phyloP scores from a whole-genome alignment of 106 monocot genomes.

The Amphibolis antarctica region DNA sequence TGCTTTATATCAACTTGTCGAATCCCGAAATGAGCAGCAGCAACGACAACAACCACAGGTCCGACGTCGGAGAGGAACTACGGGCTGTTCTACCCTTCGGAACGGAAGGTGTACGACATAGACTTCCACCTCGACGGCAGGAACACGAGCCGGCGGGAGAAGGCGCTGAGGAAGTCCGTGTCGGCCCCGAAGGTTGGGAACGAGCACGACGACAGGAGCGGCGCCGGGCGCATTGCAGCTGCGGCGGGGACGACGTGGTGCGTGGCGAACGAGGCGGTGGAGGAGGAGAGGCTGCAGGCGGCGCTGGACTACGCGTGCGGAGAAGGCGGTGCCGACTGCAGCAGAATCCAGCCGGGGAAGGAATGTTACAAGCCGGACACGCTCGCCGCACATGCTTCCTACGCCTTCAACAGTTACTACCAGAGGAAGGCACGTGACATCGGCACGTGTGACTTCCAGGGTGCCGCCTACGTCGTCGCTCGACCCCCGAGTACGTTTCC shows the following conservation, averaged over 20 bases:
- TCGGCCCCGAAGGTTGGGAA: neutral
- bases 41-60: constrained; percentile 17
- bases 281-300: constrained; percentile 48
- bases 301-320: constrained; percentile 93
- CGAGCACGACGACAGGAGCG: neutral
- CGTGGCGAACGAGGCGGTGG: constrained; percentile 53
- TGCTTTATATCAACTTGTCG: no score
- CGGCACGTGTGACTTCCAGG: constrained; percentile 73
- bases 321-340: constrained; percentile 80
- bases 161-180: constrained; percentile 1
- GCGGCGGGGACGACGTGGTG: constrained; percentile 45
- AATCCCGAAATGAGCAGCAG: neutral
- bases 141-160: neutral
- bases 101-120: constrained; percentile 74
- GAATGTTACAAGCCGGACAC: constrained; percentile 72
- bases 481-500: constrained; percentile 51
- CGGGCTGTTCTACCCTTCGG: constrained; percentile 73
- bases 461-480: constrained; percentile 65
- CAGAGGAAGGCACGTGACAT: constrained; percentile 49
- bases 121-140: constrained; percentile 26
- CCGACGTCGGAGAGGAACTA: constrained; percentile 87
- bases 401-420: constrained; percentile 86
- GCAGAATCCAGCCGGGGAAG: constrained; percentile 59
- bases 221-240: neutral
- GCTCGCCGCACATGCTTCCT: constrained; percentile 64